phyloP scores from a whole-genome alignment of 805 yeast genomes.

The Cyberlindnera saturnus region DNA sequence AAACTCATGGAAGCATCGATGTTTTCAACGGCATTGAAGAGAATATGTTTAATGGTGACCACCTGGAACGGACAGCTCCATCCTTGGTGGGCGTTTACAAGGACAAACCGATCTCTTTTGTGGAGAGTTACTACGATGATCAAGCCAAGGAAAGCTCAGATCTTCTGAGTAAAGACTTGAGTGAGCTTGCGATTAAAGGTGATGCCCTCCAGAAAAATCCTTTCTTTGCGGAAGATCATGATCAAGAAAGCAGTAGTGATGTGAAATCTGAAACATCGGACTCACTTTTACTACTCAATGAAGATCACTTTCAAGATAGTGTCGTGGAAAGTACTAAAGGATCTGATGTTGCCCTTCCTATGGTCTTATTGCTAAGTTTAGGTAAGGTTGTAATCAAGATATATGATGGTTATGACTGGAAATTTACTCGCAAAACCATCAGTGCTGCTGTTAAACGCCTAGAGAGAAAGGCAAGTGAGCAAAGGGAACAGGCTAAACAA shows the following conservation, averaged over 20 bases:
- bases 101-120: conserved; percentile 15
- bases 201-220: conserved; percentile 13
- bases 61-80: neutral
- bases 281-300: conserved; percentile 19
- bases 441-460: conserved; percentile 58
- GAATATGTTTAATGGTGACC: conserved; percentile 19
- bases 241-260: conserved; percentile 1
- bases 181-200: conserved; percentile 20
- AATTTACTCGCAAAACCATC: conserved; percentile 63
- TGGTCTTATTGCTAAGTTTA: conserved; percentile 24
- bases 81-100: neutral
- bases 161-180: conserved; percentile 26
- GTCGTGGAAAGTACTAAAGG: neutral
- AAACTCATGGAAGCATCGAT: conserved; percentile 27
- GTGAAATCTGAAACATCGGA: conserved; percentile 14
- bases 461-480: conserved; percentile 39
- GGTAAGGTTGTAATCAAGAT: conserved; percentile 41
- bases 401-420: conserved; percentile 93
- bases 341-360: conserved; percentile 9
- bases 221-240: conserved; percentile 3
- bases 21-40: conserved; percentile 36
- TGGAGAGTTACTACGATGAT: conserved; percentile 20
- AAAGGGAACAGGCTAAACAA: conserved; percentile 7
- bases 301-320: conserved; percentile 19
- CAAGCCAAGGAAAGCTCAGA: conserved; percentile 10